phyloP scores from a whole-genome alignment of 805 yeast genomes.

The Kodamaea leandrae region DNA sequence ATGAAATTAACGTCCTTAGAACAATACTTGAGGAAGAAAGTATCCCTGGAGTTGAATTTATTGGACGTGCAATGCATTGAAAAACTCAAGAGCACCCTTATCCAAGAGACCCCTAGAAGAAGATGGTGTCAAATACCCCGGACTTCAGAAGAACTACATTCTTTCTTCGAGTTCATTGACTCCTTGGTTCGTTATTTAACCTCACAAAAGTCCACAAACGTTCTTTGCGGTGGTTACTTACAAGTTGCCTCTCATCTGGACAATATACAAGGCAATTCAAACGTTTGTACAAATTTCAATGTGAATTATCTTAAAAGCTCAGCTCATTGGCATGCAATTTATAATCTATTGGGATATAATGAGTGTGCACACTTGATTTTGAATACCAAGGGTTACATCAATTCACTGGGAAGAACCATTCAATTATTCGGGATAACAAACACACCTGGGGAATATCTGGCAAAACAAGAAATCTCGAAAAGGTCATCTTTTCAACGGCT shows the following conservation, averaged over 20 bases:
- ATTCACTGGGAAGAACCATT: conserved; percentile 13
- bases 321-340: conserved; percentile 44
- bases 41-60: neutral
- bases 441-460: neutral
- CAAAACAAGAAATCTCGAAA: neutral
- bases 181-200: conserved; percentile 33
- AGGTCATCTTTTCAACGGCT: neutral
- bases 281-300: conserved; percentile 30
- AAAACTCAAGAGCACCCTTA: no score
- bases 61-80: neutral
- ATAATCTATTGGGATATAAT: conserved; percentile 35
- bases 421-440: conserved; percentile 26
- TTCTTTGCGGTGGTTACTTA: conserved; percentile 42
- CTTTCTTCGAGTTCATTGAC: conserved; percentile 39
- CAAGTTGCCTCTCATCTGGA: no score
- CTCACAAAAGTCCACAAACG: conserved; percentile 30
- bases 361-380: conserved; percentile 40
- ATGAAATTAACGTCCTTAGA: no score
- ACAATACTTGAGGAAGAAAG: neutral
- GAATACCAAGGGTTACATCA: conserved; percentile 29
- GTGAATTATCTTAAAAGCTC: conserved; percentile 39
- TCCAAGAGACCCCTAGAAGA: no score
- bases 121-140: no score
- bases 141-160: neutral
- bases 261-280: conserved; percentile 14